A percentile compares a stretch with the other conserved stretches of the same genome.
These are phyloP conservation scores for Backusella sp. DNA, from an alignment of 192 early-diverging fungal genomes.

Conservation along the genomic window DNA sequence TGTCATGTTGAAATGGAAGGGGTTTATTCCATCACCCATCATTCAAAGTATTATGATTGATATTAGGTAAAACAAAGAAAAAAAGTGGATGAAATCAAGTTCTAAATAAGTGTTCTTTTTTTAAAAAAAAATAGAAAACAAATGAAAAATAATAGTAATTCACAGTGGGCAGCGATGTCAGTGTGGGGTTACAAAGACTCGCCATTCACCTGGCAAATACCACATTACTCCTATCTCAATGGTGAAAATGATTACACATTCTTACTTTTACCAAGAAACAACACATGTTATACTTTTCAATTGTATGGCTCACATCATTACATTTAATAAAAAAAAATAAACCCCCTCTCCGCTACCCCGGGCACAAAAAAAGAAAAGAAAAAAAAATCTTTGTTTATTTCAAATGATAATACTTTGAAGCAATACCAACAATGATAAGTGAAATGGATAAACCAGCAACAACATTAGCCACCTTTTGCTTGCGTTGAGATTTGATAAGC, in stretches of 20 bases:
- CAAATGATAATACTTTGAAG: neutral
- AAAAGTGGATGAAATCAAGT: neutral
- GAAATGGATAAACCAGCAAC: slow-evolving; percentile 18
- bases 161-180: slow-evolving; percentile 23
- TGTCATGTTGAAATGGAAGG: slow-evolving; percentile 16
- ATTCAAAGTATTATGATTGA: slow-evolving; percentile 7
- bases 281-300: slow-evolving; percentile 11
- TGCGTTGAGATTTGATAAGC: slow-evolving; percentile 7
- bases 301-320: slow-evolving; percentile 24
- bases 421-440: slow-evolving; percentile 11
- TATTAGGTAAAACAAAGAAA: slow-evolving; percentile 6
- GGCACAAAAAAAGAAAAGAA: neutral
- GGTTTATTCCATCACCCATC: slow-evolving; percentile 11
- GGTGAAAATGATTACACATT: slow-evolving; percentile 35
- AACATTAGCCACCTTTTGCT: slow-evolving; percentile 19
- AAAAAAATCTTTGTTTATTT: neutral
- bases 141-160: neutral
- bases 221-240: slow-evolving; percentile 18
- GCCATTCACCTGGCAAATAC: slow-evolving; percentile 21
- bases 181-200: slow-evolving; percentile 31
- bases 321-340: neutral
- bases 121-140: neutral
- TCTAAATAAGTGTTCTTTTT: neutral
- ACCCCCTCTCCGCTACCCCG: neutral
- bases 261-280: slow-evolving; percentile 16